A percentile compares a stretch with the other conserved stretches of the same genome.
Conservation (phyloP, 257 asterid genomes). For the Solanum piurae region DNA sequence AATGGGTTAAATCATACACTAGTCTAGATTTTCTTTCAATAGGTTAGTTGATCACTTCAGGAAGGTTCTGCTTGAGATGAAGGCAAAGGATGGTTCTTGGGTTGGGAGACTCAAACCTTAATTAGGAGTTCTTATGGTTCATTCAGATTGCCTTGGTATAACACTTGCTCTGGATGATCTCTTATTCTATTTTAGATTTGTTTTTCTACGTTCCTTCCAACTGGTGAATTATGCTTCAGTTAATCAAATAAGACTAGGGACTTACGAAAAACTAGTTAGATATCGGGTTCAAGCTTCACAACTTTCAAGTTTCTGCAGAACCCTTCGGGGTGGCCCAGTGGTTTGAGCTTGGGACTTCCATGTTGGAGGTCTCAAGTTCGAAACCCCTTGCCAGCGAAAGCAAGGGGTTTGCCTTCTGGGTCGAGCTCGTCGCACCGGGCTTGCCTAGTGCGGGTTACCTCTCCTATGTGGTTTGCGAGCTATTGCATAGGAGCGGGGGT, state of each 20-base stretch:
- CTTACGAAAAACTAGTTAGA: neutral
- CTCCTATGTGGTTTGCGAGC: too few species aligned
- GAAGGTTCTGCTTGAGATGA: neutral
- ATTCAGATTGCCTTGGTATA: neutral
- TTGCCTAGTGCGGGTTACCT: too few species aligned
- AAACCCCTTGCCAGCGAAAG: too few species aligned
- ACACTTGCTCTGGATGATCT: neutral
- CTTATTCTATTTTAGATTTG: neutral
- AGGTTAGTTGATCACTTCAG: neutral
- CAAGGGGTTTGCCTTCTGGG: too few species aligned
- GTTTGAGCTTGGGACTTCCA: too few species aligned
- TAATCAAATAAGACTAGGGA: neutral
- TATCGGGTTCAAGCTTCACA: neutral
- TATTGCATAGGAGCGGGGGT: too few species aligned
- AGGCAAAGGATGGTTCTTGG: neutral
- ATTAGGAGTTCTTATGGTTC: neutral
- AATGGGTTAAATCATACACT: neutral
- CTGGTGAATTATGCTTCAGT: neutral
- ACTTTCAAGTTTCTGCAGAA: neutral
- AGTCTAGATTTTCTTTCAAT: neutral
- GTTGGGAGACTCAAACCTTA: neutral
- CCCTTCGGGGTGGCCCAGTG: too few species aligned
- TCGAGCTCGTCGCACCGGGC: too few species aligned
- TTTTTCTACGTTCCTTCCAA: neutral
- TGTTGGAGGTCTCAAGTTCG: too few species aligned